Evolutionary conservation across 768 basidiomycete genomes (phyloP).

Genomic region (Nidularia sp.): DNA sequence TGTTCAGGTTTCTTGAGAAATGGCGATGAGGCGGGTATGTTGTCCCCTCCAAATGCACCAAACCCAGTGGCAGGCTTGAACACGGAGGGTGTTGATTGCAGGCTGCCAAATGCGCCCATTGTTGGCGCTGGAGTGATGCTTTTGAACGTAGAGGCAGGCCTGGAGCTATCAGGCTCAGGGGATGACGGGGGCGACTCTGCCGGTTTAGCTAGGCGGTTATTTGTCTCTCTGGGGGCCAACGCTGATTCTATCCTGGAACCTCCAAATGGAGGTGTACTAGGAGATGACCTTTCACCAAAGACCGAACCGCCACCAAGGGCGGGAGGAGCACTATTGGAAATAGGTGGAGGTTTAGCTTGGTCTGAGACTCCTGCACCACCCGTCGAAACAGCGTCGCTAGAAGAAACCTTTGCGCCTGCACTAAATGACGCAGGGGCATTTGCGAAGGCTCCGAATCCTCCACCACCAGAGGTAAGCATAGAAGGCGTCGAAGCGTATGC

Average conservation of each 20-base stretch:
- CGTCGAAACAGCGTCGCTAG: neutral
- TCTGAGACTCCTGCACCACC: neutral
- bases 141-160: conserved; percentile 9
- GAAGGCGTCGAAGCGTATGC: conserved; percentile 13
- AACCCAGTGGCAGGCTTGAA: conserved; percentile 38
- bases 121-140: conserved; percentile 4
- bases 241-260: too few species aligned
- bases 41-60: conserved; percentile 42
- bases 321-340: neutral
- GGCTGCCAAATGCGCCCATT: conserved; percentile 25
- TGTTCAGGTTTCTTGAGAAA: conserved; percentile 42
- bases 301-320: conserved; percentile 3
- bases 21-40: conserved; percentile 40
- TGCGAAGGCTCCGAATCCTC: conserved; percentile 20
- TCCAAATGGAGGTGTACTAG: too few species aligned
- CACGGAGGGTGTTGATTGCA: conserved; percentile 20
- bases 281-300: conserved; percentile 5
- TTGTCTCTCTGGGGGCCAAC: too few species aligned
- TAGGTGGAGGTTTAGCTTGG: neutral
- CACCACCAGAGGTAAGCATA: neutral
- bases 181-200: conserved; percentile 12
- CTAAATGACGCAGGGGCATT: conserved; percentile 25
- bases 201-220: neutral
- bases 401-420: neutral
- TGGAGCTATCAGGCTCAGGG: conserved; percentile 11